Conservation (phyloP, 352 stramenopile genomes). For the Elongisporangium prolatum region DNA sequence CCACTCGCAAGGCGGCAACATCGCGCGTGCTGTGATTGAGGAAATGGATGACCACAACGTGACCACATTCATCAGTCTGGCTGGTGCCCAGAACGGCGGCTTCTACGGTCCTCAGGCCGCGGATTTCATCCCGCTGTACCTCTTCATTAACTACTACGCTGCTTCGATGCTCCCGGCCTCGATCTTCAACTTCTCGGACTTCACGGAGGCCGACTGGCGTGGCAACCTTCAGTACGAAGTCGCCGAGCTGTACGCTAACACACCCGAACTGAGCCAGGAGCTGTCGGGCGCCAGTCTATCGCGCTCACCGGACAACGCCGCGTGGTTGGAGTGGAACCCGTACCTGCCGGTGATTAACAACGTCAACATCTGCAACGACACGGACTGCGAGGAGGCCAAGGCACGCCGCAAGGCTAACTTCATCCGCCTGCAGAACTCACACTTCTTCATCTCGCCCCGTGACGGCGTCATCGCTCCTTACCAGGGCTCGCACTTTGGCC, state of each 20-base stretch:
- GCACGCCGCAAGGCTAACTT: slow-evolving; percentile 22
- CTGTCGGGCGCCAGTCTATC: slow-evolving; percentile 39
- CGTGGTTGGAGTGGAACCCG: slow-evolving; percentile 22
- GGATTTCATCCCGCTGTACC: slow-evolving; percentile 24
- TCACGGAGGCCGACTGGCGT: slow-evolving; percentile 4
- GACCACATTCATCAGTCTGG: slow-evolving; percentile 37
- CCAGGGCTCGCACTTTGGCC: slow-evolving; percentile 20
- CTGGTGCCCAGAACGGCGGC: slow-evolving; percentile 39
- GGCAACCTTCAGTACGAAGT: slow-evolving; percentile 37
- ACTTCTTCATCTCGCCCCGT: slow-evolving; percentile 12
- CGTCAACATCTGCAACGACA: slow-evolving; percentile 8
- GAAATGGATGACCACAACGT: slow-evolving; percentile 54
- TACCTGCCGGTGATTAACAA: slow-evolving; percentile 39
- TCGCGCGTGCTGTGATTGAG: slow-evolving; percentile 38
- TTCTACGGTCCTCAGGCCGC: slow-evolving; percentile 40
- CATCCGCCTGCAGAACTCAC: slow-evolving; percentile 11
- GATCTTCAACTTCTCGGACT: slow-evolving; percentile 29
- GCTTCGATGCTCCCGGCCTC: slow-evolving; percentile 17
- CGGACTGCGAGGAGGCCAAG: slow-evolving; percentile 11
- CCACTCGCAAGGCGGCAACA: slow-evolving; percentile 24
- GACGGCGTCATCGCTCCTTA: slow-evolving; percentile 12
- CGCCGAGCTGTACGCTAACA: slow-evolving; percentile 18
- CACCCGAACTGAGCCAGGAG: slow-evolving; percentile 21
- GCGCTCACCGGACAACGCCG: slow-evolving; percentile 16
- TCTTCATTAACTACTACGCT: slow-evolving; percentile 26